Evolutionary conservation across 2,329 filamentous ascomycete species (phyloP).

Genomic region (Fusarium sp.): DNA sequence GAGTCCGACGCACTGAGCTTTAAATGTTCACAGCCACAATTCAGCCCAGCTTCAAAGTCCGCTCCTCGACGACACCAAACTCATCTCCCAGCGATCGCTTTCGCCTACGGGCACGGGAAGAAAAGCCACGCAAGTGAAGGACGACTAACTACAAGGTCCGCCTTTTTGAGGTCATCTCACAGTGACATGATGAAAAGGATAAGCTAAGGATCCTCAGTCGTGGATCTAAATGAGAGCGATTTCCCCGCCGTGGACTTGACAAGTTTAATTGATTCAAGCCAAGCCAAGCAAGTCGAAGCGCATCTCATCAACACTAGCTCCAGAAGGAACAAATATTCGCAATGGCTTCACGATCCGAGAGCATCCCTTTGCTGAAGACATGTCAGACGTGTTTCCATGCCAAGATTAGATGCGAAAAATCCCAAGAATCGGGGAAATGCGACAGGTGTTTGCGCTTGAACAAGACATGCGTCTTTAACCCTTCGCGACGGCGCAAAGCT

Average conservation of each 20-base stretch:
- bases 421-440: constrained; percentile 51
- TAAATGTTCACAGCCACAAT: constrained; percentile 20
- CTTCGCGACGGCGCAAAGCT: constrained; percentile 47
- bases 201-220: neutral
- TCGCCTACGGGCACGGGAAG: constrained; percentile 17
- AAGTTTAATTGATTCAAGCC: constrained; percentile 10
- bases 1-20: constrained; percentile 11
- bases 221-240: constrained; percentile 18
- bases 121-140: neutral
- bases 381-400: constrained; percentile 54
- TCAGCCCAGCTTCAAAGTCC: constrained; percentile 7
- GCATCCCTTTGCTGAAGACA: constrained; percentile 46
- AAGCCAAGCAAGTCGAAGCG: neutral
- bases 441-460: constrained; percentile 51
- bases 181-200: constrained; percentile 6
- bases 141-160: neutral
- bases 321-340: neutral
- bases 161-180: constrained; percentile 4
- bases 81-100: constrained; percentile 3
- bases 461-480: constrained; percentile 52
- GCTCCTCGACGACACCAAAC: constrained; percentile 2
- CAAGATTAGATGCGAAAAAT: constrained; percentile 53
- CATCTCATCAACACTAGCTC: neutral
- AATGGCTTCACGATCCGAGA: constrained; percentile 32
- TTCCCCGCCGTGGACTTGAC: constrained; percentile 16